Conservation (phyloP, 257 asterid species). For the Rubia yunnanensis region DNA sequence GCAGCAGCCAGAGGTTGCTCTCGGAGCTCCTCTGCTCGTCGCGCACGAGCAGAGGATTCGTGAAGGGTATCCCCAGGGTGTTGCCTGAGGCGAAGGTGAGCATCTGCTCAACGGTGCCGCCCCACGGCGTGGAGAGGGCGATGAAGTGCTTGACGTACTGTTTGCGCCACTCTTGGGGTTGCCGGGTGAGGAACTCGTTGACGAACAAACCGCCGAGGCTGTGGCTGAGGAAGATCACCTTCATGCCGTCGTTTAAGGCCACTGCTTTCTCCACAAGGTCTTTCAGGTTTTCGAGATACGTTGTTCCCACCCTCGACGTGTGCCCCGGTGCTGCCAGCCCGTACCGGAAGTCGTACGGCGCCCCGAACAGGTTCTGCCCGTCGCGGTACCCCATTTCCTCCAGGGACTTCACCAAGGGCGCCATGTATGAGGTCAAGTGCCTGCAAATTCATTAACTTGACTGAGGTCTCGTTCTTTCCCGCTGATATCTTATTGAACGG, state of each 20-base stretch:
- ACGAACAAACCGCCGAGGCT: slow-evolving; percentile 68
- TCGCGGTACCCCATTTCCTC: slow-evolving; percentile 50
- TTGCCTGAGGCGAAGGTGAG: slow-evolving; percentile 66
- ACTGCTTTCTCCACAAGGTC: slow-evolving; percentile 47
- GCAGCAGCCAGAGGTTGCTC: slow-evolving; percentile 70
- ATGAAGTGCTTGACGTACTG: slow-evolving; percentile 61
- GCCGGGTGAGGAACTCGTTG: slow-evolving; percentile 48
- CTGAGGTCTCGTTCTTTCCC: no score
- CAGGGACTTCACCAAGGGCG: slow-evolving; percentile 44
- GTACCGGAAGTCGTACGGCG: slow-evolving; percentile 83
- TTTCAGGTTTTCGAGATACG: slow-evolving; percentile 45
- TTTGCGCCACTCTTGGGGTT: slow-evolving; percentile 42
- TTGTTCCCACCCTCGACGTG: slow-evolving; percentile 43
- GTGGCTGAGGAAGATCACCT: slow-evolving; percentile 64
- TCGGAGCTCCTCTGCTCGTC: slow-evolving; percentile 63
- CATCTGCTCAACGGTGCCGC: slow-evolving; percentile 69
- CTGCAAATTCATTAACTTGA: slow-evolving; percentile 19
- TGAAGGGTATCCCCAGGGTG: slow-evolving; percentile 63
- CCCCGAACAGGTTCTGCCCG: slow-evolving; percentile 64
- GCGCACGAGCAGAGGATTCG: slow-evolving; percentile 56
- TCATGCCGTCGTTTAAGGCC: slow-evolving; percentile 39
- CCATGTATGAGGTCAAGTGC: slow-evolving; percentile 60
- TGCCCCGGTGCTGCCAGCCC: slow-evolving; percentile 65
- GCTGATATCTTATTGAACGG: no score
- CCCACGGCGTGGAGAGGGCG: slow-evolving; percentile 81